Base-by-base conservation (phyloP, 441 rosid genomes). In the Cnidoscolus chayamansa region DNA sequence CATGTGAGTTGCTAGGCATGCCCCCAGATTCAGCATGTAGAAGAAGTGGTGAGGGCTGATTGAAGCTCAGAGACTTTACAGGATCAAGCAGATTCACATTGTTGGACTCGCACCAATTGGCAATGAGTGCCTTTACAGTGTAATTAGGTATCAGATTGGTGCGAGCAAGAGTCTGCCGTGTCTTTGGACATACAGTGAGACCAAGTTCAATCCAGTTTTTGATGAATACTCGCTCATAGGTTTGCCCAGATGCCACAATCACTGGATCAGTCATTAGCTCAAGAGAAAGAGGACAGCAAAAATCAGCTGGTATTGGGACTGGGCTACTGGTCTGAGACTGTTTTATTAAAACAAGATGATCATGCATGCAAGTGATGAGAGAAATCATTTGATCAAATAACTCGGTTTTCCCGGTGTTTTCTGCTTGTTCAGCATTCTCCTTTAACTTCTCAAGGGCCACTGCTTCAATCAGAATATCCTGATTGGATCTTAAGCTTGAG, bases 181-280 rank as follows among this genome's bases (percentile, higher is more conserved):
- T 95, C 85, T 88, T 93, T 48, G 98, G 99, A 65, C 99, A 93
- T 54, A 95, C 88, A 37, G 86, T 84, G 60, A 95, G 93, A 51
- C 98, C 98, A 77, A 91, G 89, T 60, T 84, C 96, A 67, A 93
- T 83, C 99, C 98, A 95, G 63, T 84, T 84, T 80, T 89, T 89
- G 67, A 95, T 95, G 79, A 86, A 93, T 60, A 84, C 90, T 51
- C 93, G 85, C 79, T 95, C 98, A 58, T 93, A 95, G 40, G 99
- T 95, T 77, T 95, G 97, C 72, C 99, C 99, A 17, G 98, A 90
- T 56, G 90, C 83, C 53, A 95, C 95, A 70, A 93, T 93, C 65
- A 95, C 99, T 45, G 98, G 99, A 85, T 95, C 97, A 43, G 88
- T 90, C 99, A 95, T 95, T 84, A 93, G 87, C 81, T 90, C 93